Evolutionary conservation across 1,284 basidiomycete species (phyloP).

Genomic region (Pisolithus thermaeus): DNA sequence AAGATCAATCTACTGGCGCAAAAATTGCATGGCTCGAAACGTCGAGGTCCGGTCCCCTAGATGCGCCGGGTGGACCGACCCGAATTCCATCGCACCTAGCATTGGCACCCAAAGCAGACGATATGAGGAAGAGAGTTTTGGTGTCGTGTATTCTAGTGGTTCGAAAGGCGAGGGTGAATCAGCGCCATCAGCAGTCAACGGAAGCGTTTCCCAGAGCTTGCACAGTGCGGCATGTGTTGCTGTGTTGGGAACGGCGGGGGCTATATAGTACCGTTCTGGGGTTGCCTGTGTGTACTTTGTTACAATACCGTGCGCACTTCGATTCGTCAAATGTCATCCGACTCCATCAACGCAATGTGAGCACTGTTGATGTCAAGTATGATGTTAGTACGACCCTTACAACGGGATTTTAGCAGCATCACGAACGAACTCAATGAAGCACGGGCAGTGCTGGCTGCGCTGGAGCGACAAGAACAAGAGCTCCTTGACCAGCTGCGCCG

Average conservation of each 20-base stretch:
- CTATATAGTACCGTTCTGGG: no score
- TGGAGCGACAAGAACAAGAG: not conserved
- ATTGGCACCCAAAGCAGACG: conserved; percentile 1
- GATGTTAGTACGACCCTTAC: no score
- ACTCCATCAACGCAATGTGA: no score
- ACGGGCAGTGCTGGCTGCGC: not conserved
- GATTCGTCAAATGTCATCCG: no score
- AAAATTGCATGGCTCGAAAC: not conserved
- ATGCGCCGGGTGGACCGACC: not conserved
- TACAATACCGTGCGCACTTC: no score
- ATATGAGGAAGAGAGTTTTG: conserved; percentile 4
- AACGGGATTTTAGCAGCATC: no score
- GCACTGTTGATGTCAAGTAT: no score
- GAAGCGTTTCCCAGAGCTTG: not conserved
- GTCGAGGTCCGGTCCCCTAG: not conserved
- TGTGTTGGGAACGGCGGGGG: no score
- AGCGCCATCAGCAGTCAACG: not conserved
- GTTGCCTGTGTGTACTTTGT: no score
- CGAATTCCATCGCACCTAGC: not conserved
- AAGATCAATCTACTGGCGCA: not conserved
- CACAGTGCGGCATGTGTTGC: no score
- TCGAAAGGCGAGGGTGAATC: conserved; percentile 2
- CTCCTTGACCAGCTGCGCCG: not conserved
- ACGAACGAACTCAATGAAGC: not conserved
- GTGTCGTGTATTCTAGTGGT: conserved; percentile 2